phyloP scores from a whole-genome alignment of 2,329 filamentous ascomycete genomes.

The Aspergillus proliferans region DNA sequence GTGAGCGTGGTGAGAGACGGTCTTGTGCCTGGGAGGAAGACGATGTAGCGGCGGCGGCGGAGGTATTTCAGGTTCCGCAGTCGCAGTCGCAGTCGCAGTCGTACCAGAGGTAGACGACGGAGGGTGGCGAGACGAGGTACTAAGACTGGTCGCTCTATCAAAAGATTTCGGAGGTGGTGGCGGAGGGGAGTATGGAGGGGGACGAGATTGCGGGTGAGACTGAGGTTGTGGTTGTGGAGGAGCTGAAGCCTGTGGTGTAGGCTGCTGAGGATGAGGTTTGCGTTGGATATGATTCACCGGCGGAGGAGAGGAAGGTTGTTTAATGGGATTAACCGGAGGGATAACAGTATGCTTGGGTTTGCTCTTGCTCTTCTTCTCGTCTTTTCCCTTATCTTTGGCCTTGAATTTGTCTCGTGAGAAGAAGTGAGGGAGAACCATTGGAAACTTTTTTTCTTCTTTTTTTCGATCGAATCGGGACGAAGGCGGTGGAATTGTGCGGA shows the following conservation, averaged over 20 bases:
- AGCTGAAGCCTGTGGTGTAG: not conserved
- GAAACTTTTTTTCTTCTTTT: slow-evolving; percentile 6
- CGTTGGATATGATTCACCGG: too few species aligned
- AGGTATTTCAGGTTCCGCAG: not conserved
- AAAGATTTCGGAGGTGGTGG: slow-evolving; percentile 4
- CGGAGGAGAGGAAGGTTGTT: slow-evolving; percentile 1
- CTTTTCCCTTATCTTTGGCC: slow-evolving; percentile 14
- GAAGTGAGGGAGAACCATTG: slow-evolving; percentile 34
- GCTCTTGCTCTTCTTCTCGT: slow-evolving; percentile 6
- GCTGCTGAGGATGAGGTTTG: not conserved
- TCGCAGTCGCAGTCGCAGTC: not conserved
- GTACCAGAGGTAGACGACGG: not conserved
- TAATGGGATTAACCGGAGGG: slow-evolving; percentile 1
- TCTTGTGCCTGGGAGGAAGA: slow-evolving; percentile 1
- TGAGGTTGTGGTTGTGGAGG: not conserved
- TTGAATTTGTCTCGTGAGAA: slow-evolving; percentile 30
- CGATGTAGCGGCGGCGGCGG: slow-evolving; percentile 1
- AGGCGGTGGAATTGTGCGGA: slow-evolving; percentile 31
- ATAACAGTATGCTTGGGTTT: slow-evolving; percentile 4
- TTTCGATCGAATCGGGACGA: slow-evolving; percentile 32
- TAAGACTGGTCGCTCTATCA: not conserved
- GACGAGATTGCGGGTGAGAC: slow-evolving; percentile 6
- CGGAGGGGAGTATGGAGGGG: slow-evolving; percentile 3
- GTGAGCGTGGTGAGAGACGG: not conserved
- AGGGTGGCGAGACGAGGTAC: slow-evolving; percentile 1